Base-by-base conservation (phyloP, 306 rosid genomes). In the Cucumis cinereus region DNA sequence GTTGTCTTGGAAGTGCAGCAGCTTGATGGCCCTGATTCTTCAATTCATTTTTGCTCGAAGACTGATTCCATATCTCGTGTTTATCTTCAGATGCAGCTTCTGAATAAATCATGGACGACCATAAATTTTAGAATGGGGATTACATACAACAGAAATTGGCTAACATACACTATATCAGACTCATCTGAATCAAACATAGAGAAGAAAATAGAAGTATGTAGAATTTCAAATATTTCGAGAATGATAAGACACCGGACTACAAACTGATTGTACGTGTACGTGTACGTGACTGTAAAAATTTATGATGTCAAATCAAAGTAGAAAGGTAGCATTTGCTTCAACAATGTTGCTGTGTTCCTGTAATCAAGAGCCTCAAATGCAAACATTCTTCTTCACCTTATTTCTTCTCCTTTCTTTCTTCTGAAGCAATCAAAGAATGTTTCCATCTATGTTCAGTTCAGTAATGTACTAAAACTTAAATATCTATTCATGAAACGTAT, bases 1-100 rank as follows among this genome's bases (percentile, higher is more conserved):
- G 97, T 85, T 93, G 89, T 50, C 87, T 84, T 73, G 98, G 98
- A 87, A 93, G 87, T 75, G 97, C 69, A 5, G 83, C 85, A 83
- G 81, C 83, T 20, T 79, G 87, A 61, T 79, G 89, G 54, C 81
- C 77, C 66, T 59, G 79, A 73, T 77, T 77, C 80, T 86, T 90
- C 50, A 45, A 60, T 58, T 72, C 91, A 86, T 77, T 84, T 89
- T 88, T 88, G 71, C 71, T 78, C 82, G 13, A 45, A 58, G 85
- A 87, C 71, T 88, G 92, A 79, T 83, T 85, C 98, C 93, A 77
- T 83, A 63, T 80, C 60, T 92, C 97, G 33, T 76, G 90, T 26
- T 82, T 87, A 78, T 76, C 82, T 76, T 86, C 90, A 7, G 61
- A 77, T 17, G 76, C 78, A 82, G 84, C 79, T 83, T 90, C 98